phyloP scores from a whole-genome alignment of 2,329 filamentous ascomycete genomes.

The Sordariomycetes sp. region DNA sequence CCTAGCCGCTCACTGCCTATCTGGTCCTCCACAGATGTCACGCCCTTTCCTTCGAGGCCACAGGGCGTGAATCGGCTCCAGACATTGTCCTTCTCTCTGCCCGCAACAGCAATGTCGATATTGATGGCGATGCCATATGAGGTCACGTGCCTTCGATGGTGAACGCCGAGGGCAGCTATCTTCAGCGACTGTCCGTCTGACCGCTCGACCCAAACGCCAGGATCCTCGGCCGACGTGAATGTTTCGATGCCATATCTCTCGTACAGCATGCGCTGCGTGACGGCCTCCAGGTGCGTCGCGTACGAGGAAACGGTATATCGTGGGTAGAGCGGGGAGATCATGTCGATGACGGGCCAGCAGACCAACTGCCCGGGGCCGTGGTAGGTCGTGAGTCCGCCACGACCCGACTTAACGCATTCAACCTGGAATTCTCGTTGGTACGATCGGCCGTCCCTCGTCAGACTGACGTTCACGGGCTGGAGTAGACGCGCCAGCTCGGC shows the following conservation, averaged over 20 bases:
- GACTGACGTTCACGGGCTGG: constrained; percentile 25
- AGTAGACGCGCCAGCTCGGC: constrained; percentile 35
- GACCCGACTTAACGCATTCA: constrained; percentile 60
- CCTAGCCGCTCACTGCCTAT: constrained; percentile 12
- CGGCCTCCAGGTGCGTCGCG: constrained; percentile 68
- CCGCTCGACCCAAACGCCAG: constrained; percentile 68
- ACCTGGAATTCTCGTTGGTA: constrained; percentile 32
- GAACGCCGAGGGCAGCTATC: constrained; percentile 87
- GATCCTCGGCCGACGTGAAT: constrained; percentile 58
- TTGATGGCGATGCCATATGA: constrained; percentile 81
- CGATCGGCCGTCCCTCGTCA: constrained; percentile 13
- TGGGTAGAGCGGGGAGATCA: constrained; percentile 48
- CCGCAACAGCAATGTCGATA: constrained; percentile 48
- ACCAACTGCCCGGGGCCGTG: constrained; percentile 91
- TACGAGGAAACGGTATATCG: constrained; percentile 64
- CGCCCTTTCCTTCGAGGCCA: constrained; percentile 69
- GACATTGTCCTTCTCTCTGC: constrained; percentile 31
- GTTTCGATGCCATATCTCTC: constrained; percentile 49
- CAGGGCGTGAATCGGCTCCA: constrained; percentile 78
- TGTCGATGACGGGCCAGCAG: constrained; percentile 84
- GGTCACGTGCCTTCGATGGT: constrained; percentile 74
- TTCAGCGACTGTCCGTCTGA: constrained; percentile 44
- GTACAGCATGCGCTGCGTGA: constrained; percentile 57
- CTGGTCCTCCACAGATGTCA: constrained; percentile 63
- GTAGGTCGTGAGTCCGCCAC: constrained; percentile 88